Base-by-base conservation (phyloP, 2,329 filamentous ascomycete species). In the Alternaria arborescens region DNA sequence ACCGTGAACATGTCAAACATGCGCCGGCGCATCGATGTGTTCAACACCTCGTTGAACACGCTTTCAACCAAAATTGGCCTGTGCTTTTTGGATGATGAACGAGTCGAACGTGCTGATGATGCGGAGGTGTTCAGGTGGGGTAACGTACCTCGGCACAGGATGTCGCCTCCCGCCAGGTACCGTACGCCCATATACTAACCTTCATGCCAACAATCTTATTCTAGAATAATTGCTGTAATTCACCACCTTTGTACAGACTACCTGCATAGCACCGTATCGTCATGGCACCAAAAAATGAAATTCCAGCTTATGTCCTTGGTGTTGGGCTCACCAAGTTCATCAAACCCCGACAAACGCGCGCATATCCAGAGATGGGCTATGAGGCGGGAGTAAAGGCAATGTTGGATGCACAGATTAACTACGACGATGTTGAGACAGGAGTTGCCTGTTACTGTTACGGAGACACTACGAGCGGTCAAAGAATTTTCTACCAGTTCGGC, bases 241-340 rank as follows among this genome's bases (percentile, higher is more conserved):
- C 22, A 48, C 40, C 4, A 11, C 1, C 5, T 7, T 14, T 2
- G 4, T n/a, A 22, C 11, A 42, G 20, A 4, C 2, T 10, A 5
- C 5, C 30, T 5, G 12, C 28, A 24, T 11, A 8, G 8, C 6
- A 42, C 7, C 7, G 36, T 20, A 48, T 46, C 56, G 63, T 51
- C 10, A 77, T 76, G 72, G 66, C 69, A 16, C 60, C 69, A 2
- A 70, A 72, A 44, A 73, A 72, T 44, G 52, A 75, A 34, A 64
- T 69, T 16, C 84, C 85, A 59, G 84, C 83, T 82, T 97, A 97
- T 83, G 92, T 98, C 76, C 88, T 97, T 54, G 94, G 94, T 83
- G 94, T 98, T 68, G 94, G 94, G 81, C 93, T 98, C 89, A 97
- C 94, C 82, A 97, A 97, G 82, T 98, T 98, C 86, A 94, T 97